phyloP scores from a whole-genome alignment of 1,284 basidiomycete genomes.

The Rugosomyces carneus region DNA sequence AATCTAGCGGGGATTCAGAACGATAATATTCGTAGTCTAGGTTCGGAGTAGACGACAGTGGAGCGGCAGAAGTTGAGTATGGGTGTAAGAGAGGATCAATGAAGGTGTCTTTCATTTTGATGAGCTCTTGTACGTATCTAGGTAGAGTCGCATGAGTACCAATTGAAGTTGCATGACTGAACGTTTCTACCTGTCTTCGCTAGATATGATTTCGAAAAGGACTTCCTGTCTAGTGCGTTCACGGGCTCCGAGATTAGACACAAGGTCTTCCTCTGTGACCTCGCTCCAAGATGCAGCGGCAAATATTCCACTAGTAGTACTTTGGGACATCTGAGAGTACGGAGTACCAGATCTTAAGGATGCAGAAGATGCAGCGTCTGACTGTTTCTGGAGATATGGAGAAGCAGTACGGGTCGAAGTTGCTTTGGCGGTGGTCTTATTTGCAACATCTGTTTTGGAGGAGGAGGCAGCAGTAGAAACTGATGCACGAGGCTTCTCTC shows the following conservation, averaged over 20 bases:
- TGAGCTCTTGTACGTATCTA: slow-evolving; percentile 88
- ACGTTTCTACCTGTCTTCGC: slow-evolving; percentile 76
- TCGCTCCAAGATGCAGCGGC: slow-evolving; percentile 91
- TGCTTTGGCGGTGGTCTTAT: slow-evolving; percentile 35
- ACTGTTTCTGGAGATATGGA: slow-evolving; percentile 50
- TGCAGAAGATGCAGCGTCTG: slow-evolving; percentile 48
- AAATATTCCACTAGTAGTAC: slow-evolving; percentile 65
- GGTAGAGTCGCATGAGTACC: not conserved
- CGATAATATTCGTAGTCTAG: slow-evolving; percentile 64
- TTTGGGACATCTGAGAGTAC: slow-evolving; percentile 68
- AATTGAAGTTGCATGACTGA: not conserved
- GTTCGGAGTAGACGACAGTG: slow-evolving; percentile 46
- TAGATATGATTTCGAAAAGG: slow-evolving; percentile 95
- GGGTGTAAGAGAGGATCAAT: slow-evolving; percentile 88
- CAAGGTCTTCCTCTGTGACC: slow-evolving; percentile 91
- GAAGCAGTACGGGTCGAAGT: slow-evolving; percentile 61
- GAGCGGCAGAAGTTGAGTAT: slow-evolving; percentile 48
- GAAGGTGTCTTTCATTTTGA: slow-evolving; percentile 90
- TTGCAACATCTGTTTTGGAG: slow-evolving; percentile 39
- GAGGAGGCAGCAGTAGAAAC: slow-evolving; percentile 50
- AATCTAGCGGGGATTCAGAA: slow-evolving; percentile 57
- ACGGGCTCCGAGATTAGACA: slow-evolving; percentile 86
- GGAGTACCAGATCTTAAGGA: slow-evolving; percentile 75
- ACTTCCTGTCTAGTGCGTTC: slow-evolving; percentile 97
- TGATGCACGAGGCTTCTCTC: slow-evolving; percentile 63